Conservation (phyloP, 306 rosid species). For the Sicyos baderoa region DNA sequence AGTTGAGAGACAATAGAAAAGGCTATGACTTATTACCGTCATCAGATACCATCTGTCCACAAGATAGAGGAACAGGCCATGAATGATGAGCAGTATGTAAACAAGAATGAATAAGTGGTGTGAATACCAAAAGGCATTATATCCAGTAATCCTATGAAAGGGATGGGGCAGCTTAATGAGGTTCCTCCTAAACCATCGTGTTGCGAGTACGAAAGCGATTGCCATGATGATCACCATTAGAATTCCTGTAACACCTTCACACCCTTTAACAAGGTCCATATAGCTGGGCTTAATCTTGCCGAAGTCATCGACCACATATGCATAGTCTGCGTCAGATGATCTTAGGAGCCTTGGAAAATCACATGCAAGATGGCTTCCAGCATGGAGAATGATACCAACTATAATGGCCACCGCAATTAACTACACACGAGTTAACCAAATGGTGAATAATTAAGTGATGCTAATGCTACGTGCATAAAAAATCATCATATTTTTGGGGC, state of each 20-base stretch:
- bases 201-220: constrained; percentile 83
- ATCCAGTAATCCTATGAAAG: constrained; percentile 81
- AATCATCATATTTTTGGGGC: not conserved
- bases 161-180: constrained; percentile 85
- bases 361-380: constrained; percentile 86
- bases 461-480: constrained; percentile 7
- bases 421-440: constrained; percentile 27
- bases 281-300: constrained; percentile 64
- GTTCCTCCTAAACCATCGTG: constrained; percentile 82
- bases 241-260: constrained; percentile 84
- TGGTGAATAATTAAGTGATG: constrained; percentile 13
- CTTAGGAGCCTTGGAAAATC: constrained; percentile 69
- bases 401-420: constrained; percentile 77
- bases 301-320: constrained; percentile 41
- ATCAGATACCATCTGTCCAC: constrained; percentile 57
- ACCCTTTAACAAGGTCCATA: constrained; percentile 43
- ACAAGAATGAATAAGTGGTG: constrained; percentile 94
- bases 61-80: constrained; percentile 63
- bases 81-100: constrained; percentile 69
- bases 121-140: constrained; percentile 97
- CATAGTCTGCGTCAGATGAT: constrained; percentile 32
- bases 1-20: too few species aligned
- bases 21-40: constrained; percentile 77
- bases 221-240: constrained; percentile 67
- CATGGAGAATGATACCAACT: constrained; percentile 79